Base-by-base conservation (phyloP, 352 stramenopile species). In the Phytopythium cucurbitacearum region DNA sequence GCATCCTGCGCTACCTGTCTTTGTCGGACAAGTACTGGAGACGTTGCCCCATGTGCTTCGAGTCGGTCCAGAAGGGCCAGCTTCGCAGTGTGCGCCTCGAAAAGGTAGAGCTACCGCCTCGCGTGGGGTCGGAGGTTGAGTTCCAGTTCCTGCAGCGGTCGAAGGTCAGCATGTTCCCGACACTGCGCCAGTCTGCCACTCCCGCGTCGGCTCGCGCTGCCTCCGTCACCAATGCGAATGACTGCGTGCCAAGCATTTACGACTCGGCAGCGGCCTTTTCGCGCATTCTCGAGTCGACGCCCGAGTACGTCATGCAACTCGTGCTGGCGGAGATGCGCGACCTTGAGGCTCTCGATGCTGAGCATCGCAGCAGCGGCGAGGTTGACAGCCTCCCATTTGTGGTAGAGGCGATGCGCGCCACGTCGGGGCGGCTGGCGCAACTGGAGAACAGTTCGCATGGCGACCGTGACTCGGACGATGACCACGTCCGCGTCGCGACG, bases 21-120 rank as follows among this genome's bases (percentile, higher is more conserved):
- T 62, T 94, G 63, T 87, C 70, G 40, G 84, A 94, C 51, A 94
- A 94, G 60, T 94, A 94, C 66, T 94, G 84, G 84, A 76, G 80
- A 34, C 81, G 84, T 38, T 94, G 84, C 47, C 84, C 84, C 6
- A 94, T 94, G 84, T 94, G 84, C 57, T 94, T 94, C 52, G 84
- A 94, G 51, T 85, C 80, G 15, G 79, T 92, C 44, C 81, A 94
- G 61, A 94, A 91, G 59, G 78, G 66, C 1, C 81, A 94, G 33
- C 42, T 94, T 43, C 79, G 81, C 40, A 92, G 80, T 59, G 81
- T 91, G 9, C 67, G 74, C 13, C 57, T 94, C 37, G 65, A 89
- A 43, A 64, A 76, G 47, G 57, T 88, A 21, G 66, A 76, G 34
- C 59, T 88, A 0, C 76, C 80, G 6, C 84, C 84, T 16, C 73